Conservation (phyloP, 305 asterid species). For the Rubia peregrina region DNA sequence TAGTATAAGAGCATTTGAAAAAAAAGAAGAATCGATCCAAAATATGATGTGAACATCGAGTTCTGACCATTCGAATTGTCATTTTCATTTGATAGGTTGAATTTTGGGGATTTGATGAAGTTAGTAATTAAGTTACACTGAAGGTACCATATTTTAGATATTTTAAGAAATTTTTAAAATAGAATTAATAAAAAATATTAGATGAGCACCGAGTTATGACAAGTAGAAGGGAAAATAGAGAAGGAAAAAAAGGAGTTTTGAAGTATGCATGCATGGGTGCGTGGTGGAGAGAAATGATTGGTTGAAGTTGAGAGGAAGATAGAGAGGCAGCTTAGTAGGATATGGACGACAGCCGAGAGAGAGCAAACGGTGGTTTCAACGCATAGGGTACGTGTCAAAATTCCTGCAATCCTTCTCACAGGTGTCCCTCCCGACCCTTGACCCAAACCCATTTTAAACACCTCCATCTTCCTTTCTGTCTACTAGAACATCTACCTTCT, state of each 20-base stretch:
- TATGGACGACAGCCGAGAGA: slow-evolving; percentile 6
- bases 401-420: slow-evolving; percentile 53
- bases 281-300: neutral
- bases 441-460: slow-evolving; percentile 10
- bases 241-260: neutral
- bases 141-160: too few species aligned
- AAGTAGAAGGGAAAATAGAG: too few species aligned
- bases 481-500: neutral
- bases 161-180: too few species aligned
- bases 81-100: too few species aligned
- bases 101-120: too few species aligned
- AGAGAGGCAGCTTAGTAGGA: neutral
- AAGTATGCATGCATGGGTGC: neutral
- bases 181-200: too few species aligned
- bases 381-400: slow-evolving; percentile 55
- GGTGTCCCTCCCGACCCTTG: slow-evolving; percentile 42
- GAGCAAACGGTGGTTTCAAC: slow-evolving; percentile 21
- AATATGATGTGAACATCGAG: too few species aligned
- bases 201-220: too few species aligned
- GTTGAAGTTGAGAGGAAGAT: neutral
- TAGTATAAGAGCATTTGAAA: too few species aligned
- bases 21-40: too few species aligned
- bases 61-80: too few species aligned
- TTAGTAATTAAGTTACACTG: too few species aligned
- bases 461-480: neutral